A percentile compares a stretch with the other conserved stretches of the same genome.
These are phyloP conservation scores for Apiospora phragmitis DNA, from an alignment of 2,329 filamentous ascomycete genomes.

Conservation along the genomic window DNA sequence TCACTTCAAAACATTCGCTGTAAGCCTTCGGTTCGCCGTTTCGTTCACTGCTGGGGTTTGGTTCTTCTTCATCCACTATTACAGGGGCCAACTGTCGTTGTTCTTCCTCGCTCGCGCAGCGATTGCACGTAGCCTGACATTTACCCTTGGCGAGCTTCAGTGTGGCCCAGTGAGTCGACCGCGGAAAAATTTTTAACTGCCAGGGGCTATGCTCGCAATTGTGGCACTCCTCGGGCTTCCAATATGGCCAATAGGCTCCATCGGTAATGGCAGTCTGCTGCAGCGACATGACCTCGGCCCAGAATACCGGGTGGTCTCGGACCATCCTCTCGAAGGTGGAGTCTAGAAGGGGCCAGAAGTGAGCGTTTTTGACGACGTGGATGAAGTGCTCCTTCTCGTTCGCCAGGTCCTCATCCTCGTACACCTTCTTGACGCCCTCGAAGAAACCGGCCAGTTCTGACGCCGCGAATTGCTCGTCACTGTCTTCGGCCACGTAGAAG, in stretches of 20 bases:
- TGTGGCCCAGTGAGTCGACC: background rate
- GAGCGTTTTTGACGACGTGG: background rate
- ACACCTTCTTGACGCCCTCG: background rate
- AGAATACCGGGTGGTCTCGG: background rate
- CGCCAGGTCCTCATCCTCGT: background rate
- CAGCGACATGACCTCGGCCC: background rate
- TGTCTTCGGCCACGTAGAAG: background rate
- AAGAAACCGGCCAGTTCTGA: background rate
- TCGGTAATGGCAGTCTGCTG: background rate
- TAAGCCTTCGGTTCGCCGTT: too few relatives aligned
- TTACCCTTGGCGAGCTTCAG: background rate
- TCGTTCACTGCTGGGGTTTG: too few relatives aligned
- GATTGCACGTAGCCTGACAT: background rate
- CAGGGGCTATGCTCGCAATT: background rate
- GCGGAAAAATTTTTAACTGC: background rate
- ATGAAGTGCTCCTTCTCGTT: background rate
- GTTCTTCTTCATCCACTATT: background rate
- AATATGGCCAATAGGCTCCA: background rate
- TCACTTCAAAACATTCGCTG: too few relatives aligned
- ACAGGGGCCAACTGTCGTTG: background rate
- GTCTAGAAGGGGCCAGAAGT: background rate
- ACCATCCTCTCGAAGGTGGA: background rate
- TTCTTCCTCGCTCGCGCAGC: background rate
- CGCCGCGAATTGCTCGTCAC: background rate
- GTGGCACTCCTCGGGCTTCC: background rate